phyloP scores from a whole-genome alignment of 2,329 filamentous ascomycete genomes.

The Botrytis paeoniae region DNA sequence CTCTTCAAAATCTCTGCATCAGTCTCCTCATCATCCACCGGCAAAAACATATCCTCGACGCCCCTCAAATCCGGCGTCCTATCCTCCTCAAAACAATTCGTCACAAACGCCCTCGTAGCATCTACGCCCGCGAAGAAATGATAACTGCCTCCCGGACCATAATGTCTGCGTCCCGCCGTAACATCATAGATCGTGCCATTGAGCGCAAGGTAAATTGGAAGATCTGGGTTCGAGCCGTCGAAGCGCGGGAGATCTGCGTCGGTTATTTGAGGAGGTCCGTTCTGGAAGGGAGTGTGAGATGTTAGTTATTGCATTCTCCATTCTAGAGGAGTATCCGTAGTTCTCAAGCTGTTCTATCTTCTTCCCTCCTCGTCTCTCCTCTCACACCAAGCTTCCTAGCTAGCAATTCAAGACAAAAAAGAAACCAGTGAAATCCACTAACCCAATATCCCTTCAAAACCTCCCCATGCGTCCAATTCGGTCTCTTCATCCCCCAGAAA shows the following conservation, averaged over 20 bases:
- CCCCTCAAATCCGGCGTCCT: constrained; percentile 80
- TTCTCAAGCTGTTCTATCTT: neutral
- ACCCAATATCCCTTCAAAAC: constrained; percentile 32
- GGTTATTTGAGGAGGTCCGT: constrained; percentile 66
- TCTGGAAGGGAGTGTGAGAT: constrained; percentile 38
- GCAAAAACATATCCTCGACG: constrained; percentile 80
- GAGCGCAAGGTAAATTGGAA: constrained; percentile 87
- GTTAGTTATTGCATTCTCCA: neutral
- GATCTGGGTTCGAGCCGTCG: constrained; percentile 70
- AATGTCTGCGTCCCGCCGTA: constrained; percentile 62
- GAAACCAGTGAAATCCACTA: neutral
- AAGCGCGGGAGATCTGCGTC: constrained; percentile 69
- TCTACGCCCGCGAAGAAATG: constrained; percentile 83
- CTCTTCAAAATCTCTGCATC: constrained; percentile 44
- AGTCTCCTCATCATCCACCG: constrained; percentile 58
- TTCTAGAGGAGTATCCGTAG: neutral
- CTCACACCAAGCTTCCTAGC: neutral
- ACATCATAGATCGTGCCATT: constrained; percentile 88
- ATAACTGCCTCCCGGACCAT: constrained; percentile 84
- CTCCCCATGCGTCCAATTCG: constrained; percentile 29
- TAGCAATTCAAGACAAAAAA: neutral
- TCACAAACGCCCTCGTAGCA: constrained; percentile 84
- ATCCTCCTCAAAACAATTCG: constrained; percentile 82
- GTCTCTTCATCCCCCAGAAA: constrained; percentile 32
- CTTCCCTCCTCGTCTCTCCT: neutral